A percentile compares a stretch with the other conserved stretches of the same genome.
Evolutionary conservation across 208 protist genomes (phyloP).

Genomic region (Crithidia sp.): DNA sequence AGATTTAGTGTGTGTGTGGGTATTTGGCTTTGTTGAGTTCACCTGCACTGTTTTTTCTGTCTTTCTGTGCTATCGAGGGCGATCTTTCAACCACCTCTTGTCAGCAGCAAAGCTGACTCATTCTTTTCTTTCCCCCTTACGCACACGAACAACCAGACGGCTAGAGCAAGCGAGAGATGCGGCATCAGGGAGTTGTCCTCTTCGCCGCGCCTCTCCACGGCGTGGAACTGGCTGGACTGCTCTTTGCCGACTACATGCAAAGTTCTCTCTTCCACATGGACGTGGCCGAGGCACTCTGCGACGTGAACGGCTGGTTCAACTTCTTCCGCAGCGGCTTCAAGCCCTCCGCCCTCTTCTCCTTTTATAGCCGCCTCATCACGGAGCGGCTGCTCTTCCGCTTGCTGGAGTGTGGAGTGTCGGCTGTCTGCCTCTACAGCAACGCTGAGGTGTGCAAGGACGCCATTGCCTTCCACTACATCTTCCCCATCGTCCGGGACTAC

Average conservation of each 20-base stretch:
- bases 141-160: neutral
- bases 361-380: conserved; percentile 37
- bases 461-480: conserved; percentile 55
- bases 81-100: neutral
- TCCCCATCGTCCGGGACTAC: conserved; percentile 64
- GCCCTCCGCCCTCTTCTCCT: conserved; percentile 19
- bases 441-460: conserved; percentile 51
- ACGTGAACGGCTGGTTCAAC: conserved; percentile 27
- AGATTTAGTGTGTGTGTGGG: neutral
- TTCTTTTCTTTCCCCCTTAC: neutral
- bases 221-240: conserved; percentile 33
- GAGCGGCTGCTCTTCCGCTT: conserved; percentile 54
- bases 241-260: conserved; percentile 70
- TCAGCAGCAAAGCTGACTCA: neutral
- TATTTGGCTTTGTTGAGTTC: conserved; percentile 5
- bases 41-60: neutral
- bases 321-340: conserved; percentile 39
- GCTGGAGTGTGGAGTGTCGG: conserved; percentile 61
- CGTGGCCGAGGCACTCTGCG: conserved; percentile 45
- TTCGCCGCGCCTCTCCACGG: conserved; percentile 34
- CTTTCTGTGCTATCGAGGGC: neutral
- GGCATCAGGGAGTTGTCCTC: conserved; percentile 29
- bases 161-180: neutral
- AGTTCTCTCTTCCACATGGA: conserved; percentile 53
- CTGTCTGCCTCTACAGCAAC: conserved; percentile 30